A percentile compares a stretch with the other conserved stretches of the same genome.
Conservation (phyloP, 371 early-diverging fungal species). For the Apophysomyces ossiformis region DNA sequence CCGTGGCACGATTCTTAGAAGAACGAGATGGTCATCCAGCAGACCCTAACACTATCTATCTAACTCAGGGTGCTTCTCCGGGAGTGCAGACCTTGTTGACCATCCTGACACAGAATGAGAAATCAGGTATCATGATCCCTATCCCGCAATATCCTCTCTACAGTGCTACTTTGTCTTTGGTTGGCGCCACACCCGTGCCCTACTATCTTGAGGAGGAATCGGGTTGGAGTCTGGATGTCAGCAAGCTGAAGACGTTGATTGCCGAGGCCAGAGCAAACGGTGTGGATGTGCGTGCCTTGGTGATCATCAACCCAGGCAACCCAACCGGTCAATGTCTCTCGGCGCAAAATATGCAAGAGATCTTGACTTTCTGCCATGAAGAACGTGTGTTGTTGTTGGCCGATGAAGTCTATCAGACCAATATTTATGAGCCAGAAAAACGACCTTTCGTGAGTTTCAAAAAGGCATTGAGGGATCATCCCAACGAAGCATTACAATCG, state of each 20-base stretch:
- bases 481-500: not conserved
- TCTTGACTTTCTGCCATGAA: constrained; percentile 85
- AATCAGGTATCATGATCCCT: constrained; percentile 96
- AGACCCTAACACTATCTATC: constrained; percentile 82
- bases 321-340: constrained; percentile 94
- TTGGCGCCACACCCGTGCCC: constrained; percentile 83
- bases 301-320: constrained; percentile 98
- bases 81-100: constrained; percentile 91
- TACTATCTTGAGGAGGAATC: constrained; percentile 90
- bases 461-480: constrained; percentile 69
- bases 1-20: constrained; percentile 86
- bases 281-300: constrained; percentile 90
- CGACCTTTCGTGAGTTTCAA: constrained; percentile 96
- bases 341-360: constrained; percentile 82
- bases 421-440: constrained; percentile 79
- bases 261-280: constrained; percentile 72
- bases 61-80: constrained; percentile 89
- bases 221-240: constrained; percentile 80
- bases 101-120: constrained; percentile 72
- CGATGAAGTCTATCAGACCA: constrained; percentile 98
- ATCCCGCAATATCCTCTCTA: constrained; percentile 99
- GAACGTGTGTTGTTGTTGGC: constrained; percentile 89
- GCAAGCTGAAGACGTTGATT: constrained; percentile 67
- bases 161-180: constrained; percentile 90
- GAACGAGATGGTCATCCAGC: constrained; percentile 89